Evolutionary conservation across 768 basidiomycete species (phyloP).

Genomic region (Boletus patriciae): DNA sequence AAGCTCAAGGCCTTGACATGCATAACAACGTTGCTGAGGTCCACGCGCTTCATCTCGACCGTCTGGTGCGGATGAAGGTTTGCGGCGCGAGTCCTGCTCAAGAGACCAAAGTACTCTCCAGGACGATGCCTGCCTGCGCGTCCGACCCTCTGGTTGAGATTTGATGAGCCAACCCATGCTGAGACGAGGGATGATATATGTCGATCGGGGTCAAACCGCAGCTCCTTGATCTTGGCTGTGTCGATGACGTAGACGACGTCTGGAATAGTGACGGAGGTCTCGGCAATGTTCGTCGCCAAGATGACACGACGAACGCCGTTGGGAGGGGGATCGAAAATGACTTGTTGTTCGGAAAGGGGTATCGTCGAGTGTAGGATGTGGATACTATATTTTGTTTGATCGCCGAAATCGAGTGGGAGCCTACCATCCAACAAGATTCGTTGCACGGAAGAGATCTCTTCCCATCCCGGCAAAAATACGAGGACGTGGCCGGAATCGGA

Average conservation of each 20-base stretch:
- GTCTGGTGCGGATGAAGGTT: conserved; percentile 76
- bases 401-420: conserved; percentile 61
- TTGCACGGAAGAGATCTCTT: conserved; percentile 79
- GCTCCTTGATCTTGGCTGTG: conserved; percentile 83
- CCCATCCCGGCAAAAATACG: conserved; percentile 92
- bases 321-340: conserved; percentile 82
- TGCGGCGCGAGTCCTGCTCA: conserved; percentile 61
- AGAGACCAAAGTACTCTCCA: conserved; percentile 88
- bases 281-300: conserved; percentile 92
- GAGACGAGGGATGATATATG: conserved; percentile 88
- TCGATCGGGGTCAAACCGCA: conserved; percentile 83
- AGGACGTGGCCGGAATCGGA: conserved; percentile 85
- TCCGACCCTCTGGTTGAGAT: conserved; percentile 88
- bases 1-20: conserved; percentile 93
- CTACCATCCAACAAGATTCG: conserved; percentile 53
- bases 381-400: conserved; percentile 58
- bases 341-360: conserved; percentile 84
- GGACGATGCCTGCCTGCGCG: conserved; percentile 89
- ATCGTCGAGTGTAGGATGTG: conserved; percentile 89
- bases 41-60: conserved; percentile 93
- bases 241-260: conserved; percentile 96
- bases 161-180: conserved; percentile 89
- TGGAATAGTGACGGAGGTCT: conserved; percentile 93
- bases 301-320: conserved; percentile 82
- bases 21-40: conserved; percentile 92